Conservation (phyloP, 2,329 filamentous ascomycete genomes). For the Trichoderma afroharzianum region DNA sequence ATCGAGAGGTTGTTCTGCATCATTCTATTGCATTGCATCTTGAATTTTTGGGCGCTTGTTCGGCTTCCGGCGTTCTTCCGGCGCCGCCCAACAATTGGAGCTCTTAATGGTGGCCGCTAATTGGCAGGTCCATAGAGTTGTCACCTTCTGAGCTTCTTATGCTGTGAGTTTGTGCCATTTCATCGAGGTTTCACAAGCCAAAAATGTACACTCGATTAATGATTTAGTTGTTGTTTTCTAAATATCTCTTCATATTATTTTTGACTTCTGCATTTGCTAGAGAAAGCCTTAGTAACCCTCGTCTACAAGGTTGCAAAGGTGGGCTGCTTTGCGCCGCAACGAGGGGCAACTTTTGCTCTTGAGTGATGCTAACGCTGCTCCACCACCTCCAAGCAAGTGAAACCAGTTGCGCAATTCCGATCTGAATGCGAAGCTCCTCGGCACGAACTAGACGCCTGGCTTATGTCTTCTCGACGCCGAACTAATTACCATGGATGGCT, state of each 20-base stretch:
- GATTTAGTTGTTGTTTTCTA: not conserved
- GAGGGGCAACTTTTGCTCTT: conserved; percentile 7
- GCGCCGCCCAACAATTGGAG: conserved; percentile 18
- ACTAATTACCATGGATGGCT: conserved; percentile 65
- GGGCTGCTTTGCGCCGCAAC: conserved; percentile 6
- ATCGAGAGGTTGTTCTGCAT: not conserved
- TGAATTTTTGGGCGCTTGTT: conserved; percentile 21
- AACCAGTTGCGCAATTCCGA: conserved; percentile 1
- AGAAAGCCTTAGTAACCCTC: not conserved
- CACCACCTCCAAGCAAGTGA: not conserved
- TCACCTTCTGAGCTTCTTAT: not conserved
- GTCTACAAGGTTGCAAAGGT: not conserved
- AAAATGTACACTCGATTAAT: not conserved
- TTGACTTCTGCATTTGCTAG: not conserved
- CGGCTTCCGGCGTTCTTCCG: conserved; percentile 32
- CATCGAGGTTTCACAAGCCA: too few relatives aligned
- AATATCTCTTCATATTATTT: not conserved
- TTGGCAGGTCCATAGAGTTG: not conserved
- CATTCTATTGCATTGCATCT: not conserved
- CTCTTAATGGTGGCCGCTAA: not conserved
- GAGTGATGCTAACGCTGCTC: conserved; percentile 1
- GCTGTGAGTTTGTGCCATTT: not conserved
- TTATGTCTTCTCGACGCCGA: conserved; percentile 19
- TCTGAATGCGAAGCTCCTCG: conserved; percentile 5
- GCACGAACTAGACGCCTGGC: conserved; percentile 2